Percentiles rank a stretch among this genome's conserved stretches.
Conservation (phyloP, 1,284 basidiomycete species). For the Singerocomus inundabilis region DNA sequence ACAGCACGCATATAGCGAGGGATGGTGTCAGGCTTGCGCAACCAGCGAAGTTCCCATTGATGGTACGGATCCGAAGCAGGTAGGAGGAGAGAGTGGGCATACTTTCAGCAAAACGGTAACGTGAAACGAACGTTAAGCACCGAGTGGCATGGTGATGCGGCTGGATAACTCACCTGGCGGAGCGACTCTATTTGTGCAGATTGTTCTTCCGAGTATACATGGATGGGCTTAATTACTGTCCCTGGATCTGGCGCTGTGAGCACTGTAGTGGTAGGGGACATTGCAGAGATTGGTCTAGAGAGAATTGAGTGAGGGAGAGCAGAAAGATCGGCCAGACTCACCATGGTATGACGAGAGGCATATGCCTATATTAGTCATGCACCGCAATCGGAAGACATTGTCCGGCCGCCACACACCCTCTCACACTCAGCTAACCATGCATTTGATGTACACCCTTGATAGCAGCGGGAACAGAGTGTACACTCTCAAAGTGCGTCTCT, state of each 20-base stretch:
- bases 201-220: constrained; percentile 66
- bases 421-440: constrained; percentile 53
- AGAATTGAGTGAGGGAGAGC: not conserved
- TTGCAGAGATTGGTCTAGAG: not conserved
- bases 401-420: too few species aligned
- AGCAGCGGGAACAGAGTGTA: constrained; percentile 80
- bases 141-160: not conserved
- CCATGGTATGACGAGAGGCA: constrained; percentile 2
- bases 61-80: constrained; percentile 69
- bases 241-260: constrained; percentile 45
- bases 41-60: constrained; percentile 75
- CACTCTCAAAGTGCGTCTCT: constrained; percentile 75
- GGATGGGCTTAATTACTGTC: constrained; percentile 50
- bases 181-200: constrained; percentile 56
- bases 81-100: constrained; percentile 59
- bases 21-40: constrained; percentile 69
- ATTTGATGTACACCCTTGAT: constrained; percentile 91
- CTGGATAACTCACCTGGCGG: constrained; percentile 48
- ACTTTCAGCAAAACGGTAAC: constrained; percentile 41
- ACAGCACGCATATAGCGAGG: constrained; percentile 82
- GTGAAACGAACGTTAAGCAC: not conserved
- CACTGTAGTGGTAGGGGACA: constrained; percentile 42
- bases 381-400: not conserved
- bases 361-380: not conserved
- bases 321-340: not conserved